Percentiles rank a stretch among this genome's conserved stretches.
phyloP scores from a whole-genome alignment of 2,329 filamentous ascomycete genomes.

The Geosmithia morbida region DNA sequence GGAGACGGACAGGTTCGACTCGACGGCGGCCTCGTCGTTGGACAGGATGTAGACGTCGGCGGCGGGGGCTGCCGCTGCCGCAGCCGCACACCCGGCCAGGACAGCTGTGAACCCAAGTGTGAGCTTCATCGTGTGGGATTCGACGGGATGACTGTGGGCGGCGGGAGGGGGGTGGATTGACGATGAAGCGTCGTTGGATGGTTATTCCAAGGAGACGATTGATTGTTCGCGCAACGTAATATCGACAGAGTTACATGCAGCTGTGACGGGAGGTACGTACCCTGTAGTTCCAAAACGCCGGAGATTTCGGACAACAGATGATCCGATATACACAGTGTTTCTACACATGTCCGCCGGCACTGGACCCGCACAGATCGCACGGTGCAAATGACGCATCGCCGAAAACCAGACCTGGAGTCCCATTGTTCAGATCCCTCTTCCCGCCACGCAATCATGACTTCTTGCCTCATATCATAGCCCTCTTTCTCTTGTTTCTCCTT shows the following conservation, averaged over 20 bases:
- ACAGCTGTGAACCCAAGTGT: conserved; percentile 22
- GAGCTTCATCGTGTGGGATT: conserved; percentile 27
- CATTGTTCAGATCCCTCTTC: neutral
- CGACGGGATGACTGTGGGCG: conserved; percentile 2
- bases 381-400: neutral
- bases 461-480: neutral
- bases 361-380: neutral
- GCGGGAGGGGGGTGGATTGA: too few relatives aligned
- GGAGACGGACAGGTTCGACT: conserved; percentile 25
- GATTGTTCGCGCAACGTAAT: conserved; percentile 1
- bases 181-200: conserved; percentile 13
- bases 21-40: conserved; percentile 4
- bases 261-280: neutral
- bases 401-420: neutral
- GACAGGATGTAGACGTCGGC: conserved; percentile 41
- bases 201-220: neutral
- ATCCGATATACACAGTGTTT: conserved; percentile 1
- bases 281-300: neutral
- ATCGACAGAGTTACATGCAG: neutral
- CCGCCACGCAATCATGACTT: neutral
- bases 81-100: conserved; percentile 21
- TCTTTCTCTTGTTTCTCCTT: neutral
- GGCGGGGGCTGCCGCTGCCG: conserved; percentile 15
- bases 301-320: neutral
- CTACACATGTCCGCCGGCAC: neutral